Base-by-base conservation (phyloP, 116 monocot species). In the Cymodocea nodosa region DNA sequence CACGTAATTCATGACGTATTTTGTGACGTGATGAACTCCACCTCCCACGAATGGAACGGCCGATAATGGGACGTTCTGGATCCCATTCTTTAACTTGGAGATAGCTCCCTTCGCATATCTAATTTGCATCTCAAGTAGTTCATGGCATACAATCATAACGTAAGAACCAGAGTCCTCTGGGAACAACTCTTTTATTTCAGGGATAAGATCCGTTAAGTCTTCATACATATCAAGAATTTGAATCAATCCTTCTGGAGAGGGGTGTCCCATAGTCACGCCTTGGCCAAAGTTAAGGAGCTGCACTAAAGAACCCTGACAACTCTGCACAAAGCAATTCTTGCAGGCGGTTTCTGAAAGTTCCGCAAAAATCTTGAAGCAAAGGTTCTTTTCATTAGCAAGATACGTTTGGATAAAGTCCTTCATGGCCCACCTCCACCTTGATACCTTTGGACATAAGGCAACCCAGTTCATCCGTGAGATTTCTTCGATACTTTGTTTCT, bases 1-100 rank as follows among this genome's bases (percentile, higher is more conserved):
- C 5, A 85, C 59, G 49, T 85, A 89, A 56, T 89, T 89, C 89
- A 89, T 89, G 15, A 85, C 89, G 56, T 82, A 89, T 40, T 50
- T 82, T 8, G 85, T 82, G 30, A 80, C 52, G 16, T 74, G 89
- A 69, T 82, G 82, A 17, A 77, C 59, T 69, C 82, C 80, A 17
- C 79, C 85, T 30, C 80, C 70, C 0, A 71, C 20, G 15, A 76
- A 77, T 5, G 76, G 53, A 22, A 35, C 63, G 15, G 63, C 59
- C 18, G 85, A 79, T 22, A 82, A 79, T 30, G 67, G 66, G 44
- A 79, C 59, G 1, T 49, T 59, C 40, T 56, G 76, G 52, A 92
- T 74, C 0, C 55, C 73, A 39, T 64, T 59, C 62, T 80, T 81
- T 58, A 92, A 87, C 64, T 76, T 70, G 0, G 9, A 35, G 7